Base-by-base conservation (phyloP, 2,329 filamentous ascomycete species). In the Colletotrichum theobromicola region DNA sequence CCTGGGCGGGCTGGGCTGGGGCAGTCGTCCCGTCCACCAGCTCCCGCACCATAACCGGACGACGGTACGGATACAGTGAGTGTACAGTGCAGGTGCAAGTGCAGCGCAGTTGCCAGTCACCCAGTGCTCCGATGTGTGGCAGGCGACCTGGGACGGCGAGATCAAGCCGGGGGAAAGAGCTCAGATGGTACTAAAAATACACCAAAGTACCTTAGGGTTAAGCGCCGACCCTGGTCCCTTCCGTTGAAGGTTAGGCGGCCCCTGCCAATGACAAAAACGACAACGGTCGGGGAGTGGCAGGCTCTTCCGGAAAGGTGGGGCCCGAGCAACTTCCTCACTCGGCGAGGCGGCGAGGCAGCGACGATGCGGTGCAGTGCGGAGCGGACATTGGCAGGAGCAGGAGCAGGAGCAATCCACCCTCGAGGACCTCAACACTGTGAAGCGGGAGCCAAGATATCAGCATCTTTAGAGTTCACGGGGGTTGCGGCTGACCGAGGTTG, bases 151-250 rank as follows among this genome's bases (percentile, higher is more conserved):
- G 21, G 57, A 53, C 53, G 61, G 69, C 60, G 53, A 61, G 61
- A 70, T 61, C 21, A 70, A 42, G 71, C 67, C 30, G 62, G 72
- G 42, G 60, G 66, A 42, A 55, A 65, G 42, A 50, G 61, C 32
- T 34, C 62, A 26, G 62, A 42, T 46, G 67, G 24, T 60, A 57
- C 71, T 74, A 74, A 74, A 74, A 74, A 72, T 74, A n/a, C n/a
- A n/a, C n/a, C n/a, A n/a, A n/a, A n/a, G n/a, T n/a, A 74, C 55
- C 66, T 42, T 46, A 72, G 62, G 37, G 62, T 67, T 74, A 74
- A 74, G 72, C 72, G 72, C 72, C 68, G 68, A 58, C 72, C 68
- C 72, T 58, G 64, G 68, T 62, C 18, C 37, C 26, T 67, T 24
- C 66, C 62, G 53, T 46, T 53, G 37, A 61, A 68, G 55, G 66